Evolutionary conservation across 805 yeast species (phyloP).

Genomic region (Cyberlindnera maritima): DNA sequence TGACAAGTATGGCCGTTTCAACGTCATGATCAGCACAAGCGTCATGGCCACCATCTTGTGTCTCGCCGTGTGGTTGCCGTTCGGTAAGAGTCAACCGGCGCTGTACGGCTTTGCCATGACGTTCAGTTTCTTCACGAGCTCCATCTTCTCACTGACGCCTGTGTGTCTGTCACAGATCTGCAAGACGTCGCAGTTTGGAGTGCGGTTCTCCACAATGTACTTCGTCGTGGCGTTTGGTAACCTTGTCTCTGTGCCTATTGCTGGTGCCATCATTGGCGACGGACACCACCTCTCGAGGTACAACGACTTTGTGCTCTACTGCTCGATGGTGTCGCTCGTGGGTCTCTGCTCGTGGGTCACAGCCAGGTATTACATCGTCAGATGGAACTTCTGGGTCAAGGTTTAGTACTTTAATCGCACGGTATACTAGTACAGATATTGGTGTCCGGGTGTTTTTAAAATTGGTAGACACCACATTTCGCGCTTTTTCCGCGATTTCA

Average conservation of each 20-base stretch:
- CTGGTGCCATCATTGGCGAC: constrained; percentile 43
- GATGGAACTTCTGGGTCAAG: constrained; percentile 6
- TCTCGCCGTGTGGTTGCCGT: constrained; percentile 63
- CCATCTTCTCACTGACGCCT: constrained; percentile 64
- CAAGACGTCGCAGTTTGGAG: constrained; percentile 61
- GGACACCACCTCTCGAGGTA: constrained; percentile 15
- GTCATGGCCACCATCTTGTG: constrained; percentile 43
- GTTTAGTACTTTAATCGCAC: neutral
- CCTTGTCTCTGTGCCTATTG: constrained; percentile 47
- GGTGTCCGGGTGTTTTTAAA: neutral
- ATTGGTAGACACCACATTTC: neutral
- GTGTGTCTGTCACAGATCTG: constrained; percentile 64
- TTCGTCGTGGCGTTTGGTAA: constrained; percentile 46
- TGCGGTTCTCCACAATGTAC: constrained; percentile 64
- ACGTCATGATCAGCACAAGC: constrained; percentile 34
- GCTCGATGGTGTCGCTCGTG: constrained; percentile 10
- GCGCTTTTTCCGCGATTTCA: neutral
- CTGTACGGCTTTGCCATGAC: constrained; percentile 52
- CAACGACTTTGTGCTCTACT: constrained; percentile 10
- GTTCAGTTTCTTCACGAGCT: constrained; percentile 60
- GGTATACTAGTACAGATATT: too few species aligned
- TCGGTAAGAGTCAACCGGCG: constrained; percentile 43
- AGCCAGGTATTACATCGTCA: constrained; percentile 10
- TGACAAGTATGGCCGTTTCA: constrained; percentile 40
- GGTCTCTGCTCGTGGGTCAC: constrained; percentile 8